Base-by-base conservation (phyloP, 129 eudicot species). In the Pulicaria dysenterica region DNA sequence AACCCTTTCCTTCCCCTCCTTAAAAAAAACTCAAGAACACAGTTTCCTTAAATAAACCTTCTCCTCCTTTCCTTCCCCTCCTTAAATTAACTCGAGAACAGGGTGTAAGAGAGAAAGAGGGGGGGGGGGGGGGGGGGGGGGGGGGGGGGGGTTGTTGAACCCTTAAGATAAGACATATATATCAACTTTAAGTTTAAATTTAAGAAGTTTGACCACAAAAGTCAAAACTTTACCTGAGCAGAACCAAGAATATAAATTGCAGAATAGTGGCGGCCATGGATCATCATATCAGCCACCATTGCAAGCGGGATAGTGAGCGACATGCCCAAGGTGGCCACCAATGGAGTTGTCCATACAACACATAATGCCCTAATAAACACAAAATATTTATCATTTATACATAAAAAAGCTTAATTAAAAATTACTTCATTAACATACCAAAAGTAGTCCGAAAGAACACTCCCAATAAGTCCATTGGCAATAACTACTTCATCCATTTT, bases 341-440 rank as follows among this genome's bases (percentile, higher is more conserved):
- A 78, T 54, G 99, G 99, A 67, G 99, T 95, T 53, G 99, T 95
- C 99, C 99, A 95, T 67, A 91, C 99, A 60, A 95, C 97, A 71
- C 97, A 91, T 73, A 95, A 85, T 43, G 99, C 99, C 99, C 99
- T 95, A 63, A 79, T 15, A 7, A 43, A 80, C 7, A 73, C 54
- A 60, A 43, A 48, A 51, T 37, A 12, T 15, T 37, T 37, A 66
- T 36, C 56, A 44, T 13, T 40, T 44, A 62, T 50, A 53, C 16
- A 63, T 53, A 6, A 11, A 59, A 63, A 7, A 53, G 8, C 36
- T 19, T 5, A 60, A 73, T 64, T 38, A 4, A 31, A 9, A 34
- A 12, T 36, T 43, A 7, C 1, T 19, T 54, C 70, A 54, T 53
- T 54, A 40, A 31, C 82, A 38, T 85, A 91, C 99, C 99, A 95